Conservation (phyloP, 805 yeast genomes). For the Lipomyces spencermartinsiae region DNA sequence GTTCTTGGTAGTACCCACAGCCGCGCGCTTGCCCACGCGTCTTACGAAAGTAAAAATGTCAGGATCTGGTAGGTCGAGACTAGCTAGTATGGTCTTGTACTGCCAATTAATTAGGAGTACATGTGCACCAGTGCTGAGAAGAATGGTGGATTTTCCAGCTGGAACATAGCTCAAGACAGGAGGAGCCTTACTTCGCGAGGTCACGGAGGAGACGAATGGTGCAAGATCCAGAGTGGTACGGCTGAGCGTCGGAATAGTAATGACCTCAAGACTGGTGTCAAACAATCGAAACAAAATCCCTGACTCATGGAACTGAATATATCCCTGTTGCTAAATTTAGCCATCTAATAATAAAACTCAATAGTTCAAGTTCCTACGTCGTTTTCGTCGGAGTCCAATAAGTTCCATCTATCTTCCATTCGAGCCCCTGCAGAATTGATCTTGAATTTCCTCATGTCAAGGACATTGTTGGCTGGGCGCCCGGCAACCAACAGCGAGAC, state of each 20-base stretch:
- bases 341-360: neutral
- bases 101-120: conserved; percentile 30
- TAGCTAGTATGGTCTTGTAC: conserved; percentile 27
- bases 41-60: conserved; percentile 14
- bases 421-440: conserved; percentile 6
- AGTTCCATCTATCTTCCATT: conserved; percentile 16
- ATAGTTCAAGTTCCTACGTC: conserved; percentile 15
- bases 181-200: neutral
- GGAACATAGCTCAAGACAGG: conserved; percentile 22
- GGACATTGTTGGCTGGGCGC: conserved; percentile 5
- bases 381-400: conserved; percentile 6
- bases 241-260: conserved; percentile 25
- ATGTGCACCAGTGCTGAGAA: conserved; percentile 24
- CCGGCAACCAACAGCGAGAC: conserved; percentile 14
- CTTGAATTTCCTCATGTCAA: conserved; percentile 22
- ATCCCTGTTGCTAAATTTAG: conserved; percentile 12
- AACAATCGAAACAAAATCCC: conserved; percentile 26
- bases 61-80: conserved; percentile 14
- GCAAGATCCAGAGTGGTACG: conserved; percentile 21
- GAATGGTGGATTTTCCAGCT: conserved; percentile 24
- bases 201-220: conserved; percentile 5
- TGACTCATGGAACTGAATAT: conserved; percentile 29
- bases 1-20: conserved; percentile 22
- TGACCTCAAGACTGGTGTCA: conserved; percentile 14
- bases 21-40: conserved; percentile 28